Percentiles rank a stretch among this genome's conserved stretches.
phyloP scores from a whole-genome alignment of 768 basidiomycete genomes.

The Leucocoprinus birnbaumii region DNA sequence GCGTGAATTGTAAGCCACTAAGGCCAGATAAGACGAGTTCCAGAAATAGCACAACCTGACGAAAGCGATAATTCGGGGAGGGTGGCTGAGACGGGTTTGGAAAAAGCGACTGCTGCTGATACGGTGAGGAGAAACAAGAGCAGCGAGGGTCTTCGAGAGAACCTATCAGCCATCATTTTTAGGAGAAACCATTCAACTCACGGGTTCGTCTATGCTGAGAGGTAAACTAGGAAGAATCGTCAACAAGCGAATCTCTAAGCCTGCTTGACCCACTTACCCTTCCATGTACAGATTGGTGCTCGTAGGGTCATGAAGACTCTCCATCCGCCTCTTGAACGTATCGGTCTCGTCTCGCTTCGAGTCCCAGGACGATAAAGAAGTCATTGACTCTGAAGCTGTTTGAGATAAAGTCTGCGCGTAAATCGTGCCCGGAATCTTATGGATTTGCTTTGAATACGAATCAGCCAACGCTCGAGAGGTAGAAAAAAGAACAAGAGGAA shows the following conservation, averaged over 20 bases:
- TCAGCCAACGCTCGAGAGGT: not conserved
- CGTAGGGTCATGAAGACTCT: constrained; percentile 57
- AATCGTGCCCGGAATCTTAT: constrained; percentile 78
- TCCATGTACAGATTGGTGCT: constrained; percentile 85
- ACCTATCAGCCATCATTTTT: constrained; percentile 2
- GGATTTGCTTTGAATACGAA: constrained; percentile 45
- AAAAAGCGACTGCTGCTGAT: constrained; percentile 81
- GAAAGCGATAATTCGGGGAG: constrained; percentile 79
- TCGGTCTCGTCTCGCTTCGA: constrained; percentile 25
- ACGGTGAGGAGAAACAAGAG: constrained; percentile 64
- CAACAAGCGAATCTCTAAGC: not conserved
- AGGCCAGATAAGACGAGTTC: no score
- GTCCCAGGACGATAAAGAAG: constrained; percentile 17
- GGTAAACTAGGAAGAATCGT: constrained; percentile 48
- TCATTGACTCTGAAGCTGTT: constrained; percentile 17
- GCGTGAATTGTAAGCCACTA: no score
- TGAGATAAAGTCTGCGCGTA: constrained; percentile 41
- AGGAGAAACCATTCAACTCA: constrained; percentile 22
- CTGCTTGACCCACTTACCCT: constrained; percentile 37
- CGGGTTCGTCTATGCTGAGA: constrained; percentile 64
- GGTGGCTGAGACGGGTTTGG: constrained; percentile 72
- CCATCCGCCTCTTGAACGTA: constrained; percentile 79
- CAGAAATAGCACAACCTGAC: no score
- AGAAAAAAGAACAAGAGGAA: constrained; percentile 2
- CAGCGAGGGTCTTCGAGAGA: constrained; percentile 55